Percentiles rank a stretch among this genome's conserved stretches.
Conservation (phyloP, 257 asterid genomes). For the Misopates orontium region DNA sequence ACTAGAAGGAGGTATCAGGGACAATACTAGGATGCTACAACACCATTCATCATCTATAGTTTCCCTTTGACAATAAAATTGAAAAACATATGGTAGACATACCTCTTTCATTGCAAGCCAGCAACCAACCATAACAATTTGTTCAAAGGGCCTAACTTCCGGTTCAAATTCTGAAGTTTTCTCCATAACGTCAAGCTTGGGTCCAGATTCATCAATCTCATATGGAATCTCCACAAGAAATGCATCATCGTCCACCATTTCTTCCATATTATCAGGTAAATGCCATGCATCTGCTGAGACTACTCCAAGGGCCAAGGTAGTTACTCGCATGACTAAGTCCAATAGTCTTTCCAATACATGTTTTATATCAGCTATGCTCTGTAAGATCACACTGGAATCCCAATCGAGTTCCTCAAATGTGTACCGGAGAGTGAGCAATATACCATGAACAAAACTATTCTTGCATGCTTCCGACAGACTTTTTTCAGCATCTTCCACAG, state of each 20-base stretch:
- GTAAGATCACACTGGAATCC: conserved; percentile 52
- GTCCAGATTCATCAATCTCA: conserved; percentile 43
- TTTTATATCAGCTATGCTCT: conserved; percentile 53
- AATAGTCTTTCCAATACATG: conserved; percentile 64
- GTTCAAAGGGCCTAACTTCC: conserved; percentile 62
- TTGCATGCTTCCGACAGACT: conserved; percentile 85
- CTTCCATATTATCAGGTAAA: conserved; percentile 87
- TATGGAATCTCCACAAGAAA: conserved; percentile 43
- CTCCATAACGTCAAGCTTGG: conserved; percentile 39
- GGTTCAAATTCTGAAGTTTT: conserved; percentile 35
- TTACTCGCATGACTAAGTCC: conserved; percentile 79
- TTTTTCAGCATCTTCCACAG: conserved; percentile 84
- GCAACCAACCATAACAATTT: conserved; percentile 96
- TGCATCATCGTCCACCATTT: conserved; percentile 57
- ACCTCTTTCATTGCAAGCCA: conserved; percentile 99
- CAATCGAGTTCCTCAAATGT: conserved; percentile 94
- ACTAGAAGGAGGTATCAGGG: conserved; percentile 15
- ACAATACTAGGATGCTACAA: background rate
- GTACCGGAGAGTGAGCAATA: conserved; percentile 86
- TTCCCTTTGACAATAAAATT: conserved; percentile 13
- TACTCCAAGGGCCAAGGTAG: conserved; percentile 93
- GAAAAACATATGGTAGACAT: conserved; percentile 19
- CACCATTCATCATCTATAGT: conserved; percentile 23
- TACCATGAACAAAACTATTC: conserved; percentile 92
- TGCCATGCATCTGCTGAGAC: conserved; percentile 90